Evolutionary conservation across 2,329 filamentous ascomycete species (phyloP).

Genomic region (Aspergillus udagawae): DNA sequence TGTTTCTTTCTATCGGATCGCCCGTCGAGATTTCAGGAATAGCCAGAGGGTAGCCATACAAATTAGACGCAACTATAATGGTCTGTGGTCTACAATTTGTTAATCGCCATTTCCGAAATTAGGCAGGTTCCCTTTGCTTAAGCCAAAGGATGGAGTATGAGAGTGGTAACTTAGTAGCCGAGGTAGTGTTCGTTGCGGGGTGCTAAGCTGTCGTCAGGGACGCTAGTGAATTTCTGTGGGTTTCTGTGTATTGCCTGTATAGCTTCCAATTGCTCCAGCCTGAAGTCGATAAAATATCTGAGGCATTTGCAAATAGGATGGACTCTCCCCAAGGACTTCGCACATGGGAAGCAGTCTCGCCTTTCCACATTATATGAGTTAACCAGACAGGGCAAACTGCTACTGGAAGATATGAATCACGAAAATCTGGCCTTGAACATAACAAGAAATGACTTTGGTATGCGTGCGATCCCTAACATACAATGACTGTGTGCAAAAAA

Average conservation of each 20-base stretch:
- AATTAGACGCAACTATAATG: not conserved
- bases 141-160: not conserved
- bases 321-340: not conserved
- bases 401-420: not conserved
- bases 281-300: not conserved
- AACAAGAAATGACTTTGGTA: slow-evolving; percentile 27
- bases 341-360: not conserved
- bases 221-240: not conserved
- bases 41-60: not conserved
- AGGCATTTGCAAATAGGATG: not conserved
- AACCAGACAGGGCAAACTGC: not conserved
- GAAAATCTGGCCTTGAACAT: slow-evolving; percentile 11
- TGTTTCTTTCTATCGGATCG: not conserved
- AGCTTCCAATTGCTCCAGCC: too few species aligned
- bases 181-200: not conserved
- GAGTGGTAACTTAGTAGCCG: not conserved
- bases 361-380: not conserved
- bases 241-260: not conserved
- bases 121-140: not conserved
- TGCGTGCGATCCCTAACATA: slow-evolving; percentile 37
- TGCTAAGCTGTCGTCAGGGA: slow-evolving; percentile 5
- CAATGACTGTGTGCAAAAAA: slow-evolving; percentile 29
- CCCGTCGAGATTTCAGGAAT: not conserved
- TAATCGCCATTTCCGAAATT: not conserved
- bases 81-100: not conserved